Conservation (phyloP, 345 rosid species). For the Ricinus communis region DNA sequence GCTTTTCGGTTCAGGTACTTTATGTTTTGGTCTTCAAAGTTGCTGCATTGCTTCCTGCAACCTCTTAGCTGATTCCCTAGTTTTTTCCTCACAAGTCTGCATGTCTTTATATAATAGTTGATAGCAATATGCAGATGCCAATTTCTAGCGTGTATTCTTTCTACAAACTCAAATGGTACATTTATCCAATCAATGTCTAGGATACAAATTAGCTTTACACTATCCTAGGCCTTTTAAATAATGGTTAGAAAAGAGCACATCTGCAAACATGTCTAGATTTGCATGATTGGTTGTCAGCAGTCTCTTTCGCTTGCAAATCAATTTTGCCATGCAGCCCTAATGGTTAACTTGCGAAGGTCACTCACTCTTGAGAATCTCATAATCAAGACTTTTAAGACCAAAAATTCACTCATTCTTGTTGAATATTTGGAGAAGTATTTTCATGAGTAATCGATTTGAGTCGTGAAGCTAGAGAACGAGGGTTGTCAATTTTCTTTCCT, state of each 20-base stretch:
- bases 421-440: conserved; percentile 50
- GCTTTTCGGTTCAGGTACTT: not conserved
- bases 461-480: conserved; percentile 25
- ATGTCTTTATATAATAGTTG: not conserved
- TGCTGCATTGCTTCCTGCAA: not conserved
- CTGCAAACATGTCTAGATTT: conserved; percentile 21
- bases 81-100: no score
- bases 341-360: not conserved
- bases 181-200: not conserved
- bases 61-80: not conserved
- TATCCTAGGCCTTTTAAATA: not conserved
- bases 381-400: not conserved
- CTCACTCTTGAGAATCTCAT: not conserved
- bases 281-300: conserved; percentile 1
- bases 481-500: conserved; percentile 29
- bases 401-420: conserved; percentile 3
- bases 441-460: conserved; percentile 21
- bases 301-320: not conserved
- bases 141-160: not conserved
- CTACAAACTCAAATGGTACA: not conserved
- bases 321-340: not conserved
- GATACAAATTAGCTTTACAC: conserved; percentile 10
- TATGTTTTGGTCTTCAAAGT: not conserved
- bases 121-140: not conserved
- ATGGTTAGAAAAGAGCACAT: conserved; percentile 16